Percentiles rank a stretch among this genome's conserved stretches.
Evolutionary conservation across 2,329 filamentous ascomycete genomes (phyloP).

Genomic region (Phoma sp.): DNA sequence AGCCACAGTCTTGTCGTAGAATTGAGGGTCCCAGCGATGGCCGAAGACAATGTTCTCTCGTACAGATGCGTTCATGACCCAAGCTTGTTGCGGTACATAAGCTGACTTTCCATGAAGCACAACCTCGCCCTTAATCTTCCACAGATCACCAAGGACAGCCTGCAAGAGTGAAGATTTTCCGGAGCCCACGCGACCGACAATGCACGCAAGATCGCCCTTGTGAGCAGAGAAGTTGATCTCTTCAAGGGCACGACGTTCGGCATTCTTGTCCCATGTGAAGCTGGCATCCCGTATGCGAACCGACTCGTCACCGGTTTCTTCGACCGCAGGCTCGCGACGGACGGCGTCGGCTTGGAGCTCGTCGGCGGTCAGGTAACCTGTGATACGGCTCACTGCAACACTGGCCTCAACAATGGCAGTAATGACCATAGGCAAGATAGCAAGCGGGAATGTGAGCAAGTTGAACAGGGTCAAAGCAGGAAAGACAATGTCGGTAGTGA

Average conservation of each 20-base stretch:
- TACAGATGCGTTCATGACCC: conserved; percentile 98
- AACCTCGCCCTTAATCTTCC: conserved; percentile 85
- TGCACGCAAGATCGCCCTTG: conserved; percentile 91
- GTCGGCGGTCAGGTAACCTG: conserved; percentile 83
- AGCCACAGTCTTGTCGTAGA: conserved; percentile 91
- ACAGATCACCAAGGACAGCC: conserved; percentile 86
- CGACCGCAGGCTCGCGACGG: conserved; percentile 69
- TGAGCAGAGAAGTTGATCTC: conserved; percentile 87
- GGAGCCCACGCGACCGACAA: conserved; percentile 91
- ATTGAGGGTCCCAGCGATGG: conserved; percentile 88
- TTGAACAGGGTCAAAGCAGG: conserved; percentile 94
- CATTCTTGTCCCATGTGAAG: conserved; percentile 93
- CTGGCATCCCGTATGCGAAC: conserved; percentile 82
- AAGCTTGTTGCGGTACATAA: conserved; percentile 90
- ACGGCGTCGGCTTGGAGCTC: conserved; percentile 90
- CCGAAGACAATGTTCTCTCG: conserved; percentile 98
- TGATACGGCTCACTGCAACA: conserved; percentile 88
- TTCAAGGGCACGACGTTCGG: conserved; percentile 70
- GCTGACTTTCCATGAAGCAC: conserved; percentile 81
- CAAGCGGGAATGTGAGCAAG: conserved; percentile 90
- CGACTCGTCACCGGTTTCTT: conserved; percentile 82
- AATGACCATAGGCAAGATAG: conserved; percentile 96
- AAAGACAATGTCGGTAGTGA: conserved; percentile 96
- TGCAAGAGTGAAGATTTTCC: conserved; percentile 95
- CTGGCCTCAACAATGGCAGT: conserved; percentile 93